Percentiles rank a stretch among this genome's conserved stretches.
phyloP scores from a whole-genome alignment of 495 filamentous ascomycete genomes.

The Halenospora varia region DNA sequence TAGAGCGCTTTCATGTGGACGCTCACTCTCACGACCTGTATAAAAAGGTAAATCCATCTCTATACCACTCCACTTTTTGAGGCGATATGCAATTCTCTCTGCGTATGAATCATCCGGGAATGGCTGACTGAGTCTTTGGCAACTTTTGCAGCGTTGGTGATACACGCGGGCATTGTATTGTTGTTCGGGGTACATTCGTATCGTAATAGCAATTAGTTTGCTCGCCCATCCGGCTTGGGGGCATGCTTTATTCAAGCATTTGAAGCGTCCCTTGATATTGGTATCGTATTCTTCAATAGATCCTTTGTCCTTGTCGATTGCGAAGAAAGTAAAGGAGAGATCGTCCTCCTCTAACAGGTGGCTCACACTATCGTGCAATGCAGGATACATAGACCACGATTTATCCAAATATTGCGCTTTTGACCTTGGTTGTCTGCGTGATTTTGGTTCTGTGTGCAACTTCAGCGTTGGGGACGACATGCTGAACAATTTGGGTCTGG shows the following conservation, averaged over 20 bases:
- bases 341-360: conserved; percentile 29
- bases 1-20: conserved; percentile 36
- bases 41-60: conserved; percentile 27
- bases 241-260: conserved; percentile 30
- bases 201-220: conserved; percentile 39
- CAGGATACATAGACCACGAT: conserved; percentile 36
- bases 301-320: conserved; percentile 19
- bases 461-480: not conserved
- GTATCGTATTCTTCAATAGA: conserved; percentile 25
- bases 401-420: not conserved
- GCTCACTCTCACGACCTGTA: conserved; percentile 24
- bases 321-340: conserved; percentile 24
- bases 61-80: conserved; percentile 48
- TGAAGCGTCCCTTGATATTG: conserved; percentile 34
- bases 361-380: conserved; percentile 35
- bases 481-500: not conserved
- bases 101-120: conserved; percentile 40
- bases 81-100: conserved; percentile 44
- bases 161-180: conserved; percentile 45
- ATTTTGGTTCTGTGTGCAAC: not conserved
- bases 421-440: not conserved
- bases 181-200: conserved; percentile 35
- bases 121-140: conserved; percentile 30
- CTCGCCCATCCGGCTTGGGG: conserved; percentile 32
- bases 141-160: conserved; percentile 40